phyloP scores from a whole-genome alignment of 2,329 filamentous ascomycete genomes.

The Talaromyces islandicus region DNA sequence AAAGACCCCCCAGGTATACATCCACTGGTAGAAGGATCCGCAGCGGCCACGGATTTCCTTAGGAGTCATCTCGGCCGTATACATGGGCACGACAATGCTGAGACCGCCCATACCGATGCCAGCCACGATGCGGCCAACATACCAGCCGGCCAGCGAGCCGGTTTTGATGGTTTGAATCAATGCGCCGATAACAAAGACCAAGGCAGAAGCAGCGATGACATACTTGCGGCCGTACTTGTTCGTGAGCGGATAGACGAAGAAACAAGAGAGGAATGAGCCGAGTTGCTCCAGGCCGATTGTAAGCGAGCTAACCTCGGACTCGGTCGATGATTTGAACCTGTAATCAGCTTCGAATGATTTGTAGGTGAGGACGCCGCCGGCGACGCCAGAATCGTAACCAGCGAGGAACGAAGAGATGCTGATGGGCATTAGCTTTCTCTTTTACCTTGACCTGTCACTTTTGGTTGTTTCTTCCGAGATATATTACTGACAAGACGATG shows the following conservation, averaged over 20 bases:
- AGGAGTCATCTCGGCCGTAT: constrained; percentile 33
- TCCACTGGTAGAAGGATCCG: constrained; percentile 45
- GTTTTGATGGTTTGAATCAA: constrained; percentile 42
- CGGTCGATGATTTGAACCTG: constrained; percentile 26
- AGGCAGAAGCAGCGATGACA: constrained; percentile 36
- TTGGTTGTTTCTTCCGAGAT: background rate
- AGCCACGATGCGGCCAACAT: constrained; percentile 39
- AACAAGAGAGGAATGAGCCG: constrained; percentile 45
- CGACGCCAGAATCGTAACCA: constrained; percentile 26
- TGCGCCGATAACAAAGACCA: constrained; percentile 36
- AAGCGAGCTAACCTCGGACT: constrained; percentile 37
- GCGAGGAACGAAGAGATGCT: constrained; percentile 22
- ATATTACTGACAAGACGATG: constrained; percentile 15
- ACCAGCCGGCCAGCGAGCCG: constrained; percentile 35
- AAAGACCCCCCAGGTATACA: constrained; percentile 43
- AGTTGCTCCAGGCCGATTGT: constrained; percentile 44
- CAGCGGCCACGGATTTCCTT: constrained; percentile 40
- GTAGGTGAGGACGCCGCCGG: constrained; percentile 37
- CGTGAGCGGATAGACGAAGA: constrained; percentile 39
- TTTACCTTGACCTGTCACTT: background rate
- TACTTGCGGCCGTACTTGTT: constrained; percentile 38
- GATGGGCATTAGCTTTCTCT: background rate
- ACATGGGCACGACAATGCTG: constrained; percentile 33
- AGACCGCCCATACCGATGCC: constrained; percentile 41
- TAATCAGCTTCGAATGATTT: constrained; percentile 35